Evolutionary conservation across 371 early-diverging fungal species (phyloP).

Genomic region (Capniomyces stellatus): DNA sequence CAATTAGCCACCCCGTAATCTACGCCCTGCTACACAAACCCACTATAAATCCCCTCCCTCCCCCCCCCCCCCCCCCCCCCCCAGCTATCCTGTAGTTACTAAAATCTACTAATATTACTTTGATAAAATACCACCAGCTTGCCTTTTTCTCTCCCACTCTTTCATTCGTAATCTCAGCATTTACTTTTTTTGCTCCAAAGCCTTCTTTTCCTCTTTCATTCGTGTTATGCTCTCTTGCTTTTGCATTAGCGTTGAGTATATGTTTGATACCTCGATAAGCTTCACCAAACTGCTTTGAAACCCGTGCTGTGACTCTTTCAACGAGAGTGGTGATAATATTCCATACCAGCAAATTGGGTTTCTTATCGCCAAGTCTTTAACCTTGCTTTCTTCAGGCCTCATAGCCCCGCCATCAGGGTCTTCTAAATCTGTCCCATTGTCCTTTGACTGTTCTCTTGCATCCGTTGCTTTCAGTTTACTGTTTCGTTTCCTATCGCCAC

Average conservation of each 20-base stretch:
- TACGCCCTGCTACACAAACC: no score
- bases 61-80: no score
- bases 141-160: neutral
- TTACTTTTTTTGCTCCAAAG: neutral
- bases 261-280: neutral
- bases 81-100: neutral
- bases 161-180: neutral
- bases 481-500: neutral
- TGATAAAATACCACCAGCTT: neutral
- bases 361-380: neutral
- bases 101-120: neutral
- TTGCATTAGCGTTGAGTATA: neutral
- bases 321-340: neutral
- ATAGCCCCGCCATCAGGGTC: no score
- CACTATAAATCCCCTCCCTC: no score
- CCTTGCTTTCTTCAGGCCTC: neutral
- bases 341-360: slow-evolving; percentile 1
- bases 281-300: neutral
- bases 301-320: neutral
- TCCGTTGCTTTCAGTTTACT: neutral
- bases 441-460: neutral
- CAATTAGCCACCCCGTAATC: no score
- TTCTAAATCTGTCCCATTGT: no score
- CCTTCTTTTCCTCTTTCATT: neutral
- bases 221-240: neutral